Conservation (phyloP, 202 grass and related monocot species). For the Panicum virgatum region DNA sequence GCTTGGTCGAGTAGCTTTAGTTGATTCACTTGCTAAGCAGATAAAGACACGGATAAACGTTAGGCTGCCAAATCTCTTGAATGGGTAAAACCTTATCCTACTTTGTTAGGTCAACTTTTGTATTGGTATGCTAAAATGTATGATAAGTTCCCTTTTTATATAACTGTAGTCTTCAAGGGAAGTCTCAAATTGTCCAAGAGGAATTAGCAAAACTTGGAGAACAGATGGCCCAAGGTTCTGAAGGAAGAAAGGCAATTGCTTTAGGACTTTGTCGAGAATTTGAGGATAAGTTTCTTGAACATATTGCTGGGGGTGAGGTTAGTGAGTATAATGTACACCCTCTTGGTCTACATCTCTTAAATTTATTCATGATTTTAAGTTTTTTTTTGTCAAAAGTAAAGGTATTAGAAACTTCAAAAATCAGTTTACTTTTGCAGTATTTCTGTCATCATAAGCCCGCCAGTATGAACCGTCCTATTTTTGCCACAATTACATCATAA, state of each 20-base stretch:
- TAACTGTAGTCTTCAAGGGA: constrained; percentile 70
- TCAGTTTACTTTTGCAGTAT: neutral
- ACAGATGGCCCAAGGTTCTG: constrained; percentile 74
- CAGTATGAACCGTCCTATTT: too few relatives aligned
- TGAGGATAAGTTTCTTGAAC: constrained; percentile 77
- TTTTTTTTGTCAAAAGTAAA: neutral
- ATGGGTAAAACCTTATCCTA: constrained; percentile 48
- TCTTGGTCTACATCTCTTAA: neutral
- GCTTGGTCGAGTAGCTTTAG: constrained; percentile 70
- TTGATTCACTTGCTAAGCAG: constrained; percentile 78
- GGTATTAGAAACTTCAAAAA: neutral
- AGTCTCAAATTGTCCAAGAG: constrained; percentile 79
- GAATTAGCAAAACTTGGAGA: constrained; percentile 87
- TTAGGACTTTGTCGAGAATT: constrained; percentile 90
- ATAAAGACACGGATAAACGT: constrained; percentile 61
- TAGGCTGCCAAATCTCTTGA: constrained; percentile 71
- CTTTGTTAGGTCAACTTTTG: neutral
- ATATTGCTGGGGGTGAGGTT: constrained; percentile 76
- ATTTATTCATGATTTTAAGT: constrained; percentile 7
- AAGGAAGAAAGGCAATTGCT: constrained; percentile 82
- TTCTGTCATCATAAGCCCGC: neutral
- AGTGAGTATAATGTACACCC: constrained; percentile 27
- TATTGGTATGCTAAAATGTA: constrained; percentile 21
- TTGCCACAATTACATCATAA: too few relatives aligned
- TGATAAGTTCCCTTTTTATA: neutral